phyloP scores from a whole-genome alignment of 306 rosid species.

The Cucumis sativus region Cucumber_9930_V3 NC_026661.2:7207001-7207500 shows the following conservation, averaged over 20 bases:
- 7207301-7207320: not conserved
- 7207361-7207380: not conserved
- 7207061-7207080: not conserved
- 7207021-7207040: not conserved
- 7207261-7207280: not conserved
- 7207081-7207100: not conserved
- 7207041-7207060: not conserved
- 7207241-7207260: not conserved
- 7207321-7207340: not conserved
- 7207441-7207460: too few relatives aligned
- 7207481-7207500: too few relatives aligned
- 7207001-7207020: conserved; percentile 4
- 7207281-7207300: not conserved
- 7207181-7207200: not conserved
- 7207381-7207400: not conserved
- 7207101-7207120: conserved; percentile 8
- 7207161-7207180: not conserved
- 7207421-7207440: too few relatives aligned
- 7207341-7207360: not conserved
- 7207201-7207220: not conserved
- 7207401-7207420: not conserved
- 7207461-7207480: too few relatives aligned
- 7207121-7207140: not conserved
- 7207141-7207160: not conserved
- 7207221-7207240: not conserved